Conservation (phyloP, 164 flowering plant species). For the Kalanchoe fedtschenkoi region DNA sequence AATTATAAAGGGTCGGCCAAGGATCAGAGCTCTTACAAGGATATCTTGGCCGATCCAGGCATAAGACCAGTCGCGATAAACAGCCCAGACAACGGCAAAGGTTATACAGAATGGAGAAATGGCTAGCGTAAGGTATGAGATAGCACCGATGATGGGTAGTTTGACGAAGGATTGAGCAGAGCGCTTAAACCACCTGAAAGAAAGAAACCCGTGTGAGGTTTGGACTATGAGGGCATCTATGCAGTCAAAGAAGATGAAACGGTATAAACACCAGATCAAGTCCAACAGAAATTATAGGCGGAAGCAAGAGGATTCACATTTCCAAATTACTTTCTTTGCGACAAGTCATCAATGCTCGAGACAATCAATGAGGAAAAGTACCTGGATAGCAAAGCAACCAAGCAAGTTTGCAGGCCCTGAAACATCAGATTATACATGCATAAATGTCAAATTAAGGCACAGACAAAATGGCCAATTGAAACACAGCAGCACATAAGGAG, state of each 20-base stretch:
- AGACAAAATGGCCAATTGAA: background rate
- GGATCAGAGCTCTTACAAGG: conserved; percentile 52
- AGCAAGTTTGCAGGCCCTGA: conserved; percentile 63
- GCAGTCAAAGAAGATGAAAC: background rate
- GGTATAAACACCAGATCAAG: background rate
- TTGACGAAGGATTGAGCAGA: conserved; percentile 66
- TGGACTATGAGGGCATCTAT: background rate
- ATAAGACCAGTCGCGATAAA: conserved; percentile 48
- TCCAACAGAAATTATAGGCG: background rate
- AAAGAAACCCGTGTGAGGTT: background rate
- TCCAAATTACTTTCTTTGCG: background rate
- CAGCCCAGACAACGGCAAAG: conserved; percentile 92
- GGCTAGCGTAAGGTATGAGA: conserved; percentile 81
- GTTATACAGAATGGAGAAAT: conserved; percentile 89
- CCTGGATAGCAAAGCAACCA: conserved; percentile 57
- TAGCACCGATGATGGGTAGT: conserved; percentile 86
- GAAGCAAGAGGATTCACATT: background rate
- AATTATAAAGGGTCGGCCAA: background rate
- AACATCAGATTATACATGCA: background rate
- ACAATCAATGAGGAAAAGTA: conserved; percentile 9
- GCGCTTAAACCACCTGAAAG: conserved; percentile 69
- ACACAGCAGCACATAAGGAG: background rate
- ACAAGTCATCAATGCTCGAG: background rate
- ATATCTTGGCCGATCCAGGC: conserved; percentile 99
- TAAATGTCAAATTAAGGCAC: background rate